phyloP scores from a whole-genome alignment of 176 grass and related monocot species.

The Phoenix dactylifera region DNA sequence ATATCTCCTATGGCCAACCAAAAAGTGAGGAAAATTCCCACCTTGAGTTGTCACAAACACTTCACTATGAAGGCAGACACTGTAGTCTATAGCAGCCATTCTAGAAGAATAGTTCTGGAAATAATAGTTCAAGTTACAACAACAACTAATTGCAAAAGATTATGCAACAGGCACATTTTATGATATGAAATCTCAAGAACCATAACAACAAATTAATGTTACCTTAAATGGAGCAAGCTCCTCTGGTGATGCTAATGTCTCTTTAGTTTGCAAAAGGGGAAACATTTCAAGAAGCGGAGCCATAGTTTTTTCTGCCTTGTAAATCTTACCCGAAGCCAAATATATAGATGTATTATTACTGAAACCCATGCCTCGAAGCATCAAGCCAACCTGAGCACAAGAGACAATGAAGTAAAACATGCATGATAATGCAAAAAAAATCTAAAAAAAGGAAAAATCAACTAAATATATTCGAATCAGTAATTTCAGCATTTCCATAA shows the following conservation, averaged over 20 bases:
- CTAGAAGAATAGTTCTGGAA: constrained; percentile 95
- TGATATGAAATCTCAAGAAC: no score
- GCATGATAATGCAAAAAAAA: no score
- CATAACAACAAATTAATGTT: not conserved
- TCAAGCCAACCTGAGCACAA: constrained; percentile 73
- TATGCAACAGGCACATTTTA: no score
- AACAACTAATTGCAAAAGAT: constrained; percentile 4
- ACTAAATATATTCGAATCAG: no score
- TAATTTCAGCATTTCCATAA: no score
- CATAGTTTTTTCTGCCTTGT: constrained; percentile 94
- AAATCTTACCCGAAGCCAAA: constrained; percentile 98
- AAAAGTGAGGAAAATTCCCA: constrained; percentile 92
- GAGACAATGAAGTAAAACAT: constrained; percentile 8
- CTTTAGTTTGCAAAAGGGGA: constrained; percentile 91
- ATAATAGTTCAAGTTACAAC: constrained; percentile 7
- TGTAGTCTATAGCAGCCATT: constrained; percentile 97
- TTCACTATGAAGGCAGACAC: constrained; percentile 80
- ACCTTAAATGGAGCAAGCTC: constrained; percentile 91
- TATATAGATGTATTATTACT: constrained; percentile 82
- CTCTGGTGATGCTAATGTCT: constrained; percentile 76
- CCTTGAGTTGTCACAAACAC: constrained; percentile 98
- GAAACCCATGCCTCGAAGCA: constrained; percentile 92
- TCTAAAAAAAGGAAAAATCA: no score
- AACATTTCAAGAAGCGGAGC: constrained; percentile 96
- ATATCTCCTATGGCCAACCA: constrained; percentile 88